A percentile compares a stretch with the other conserved stretches of the same genome.
Evolutionary conservation across 352 stramenopile genomes (phyloP).

Genomic region (Thraustochytrium sp.): DNA sequence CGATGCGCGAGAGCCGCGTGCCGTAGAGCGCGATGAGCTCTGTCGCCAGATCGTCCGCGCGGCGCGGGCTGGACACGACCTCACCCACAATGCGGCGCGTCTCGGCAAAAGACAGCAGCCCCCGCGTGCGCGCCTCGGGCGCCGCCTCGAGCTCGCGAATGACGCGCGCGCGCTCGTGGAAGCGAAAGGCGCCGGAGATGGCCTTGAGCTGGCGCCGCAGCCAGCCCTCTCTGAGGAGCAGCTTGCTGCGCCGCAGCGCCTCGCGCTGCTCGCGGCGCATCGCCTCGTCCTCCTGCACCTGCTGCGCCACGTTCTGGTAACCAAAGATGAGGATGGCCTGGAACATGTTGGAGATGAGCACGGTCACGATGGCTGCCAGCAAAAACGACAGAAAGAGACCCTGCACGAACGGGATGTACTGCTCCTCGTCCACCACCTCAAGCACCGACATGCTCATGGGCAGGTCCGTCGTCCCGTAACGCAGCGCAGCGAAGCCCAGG

Average conservation of each 20-base stretch:
- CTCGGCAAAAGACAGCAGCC: constrained; percentile 19
- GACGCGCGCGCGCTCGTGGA: not conserved
- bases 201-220: not conserved
- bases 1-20: constrained; percentile 29
- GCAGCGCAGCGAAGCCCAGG: not conserved
- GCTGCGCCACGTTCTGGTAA: constrained; percentile 23
- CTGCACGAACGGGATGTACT: not conserved
- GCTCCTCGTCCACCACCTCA: not conserved
- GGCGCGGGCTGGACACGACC: not conserved
- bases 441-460: constrained; percentile 4
- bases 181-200: not conserved
- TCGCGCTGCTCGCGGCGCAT: constrained; percentile 27
- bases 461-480: not conserved
- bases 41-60: not conserved
- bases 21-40: constrained; percentile 42
- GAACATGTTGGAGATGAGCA: constrained; percentile 35
- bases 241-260: not conserved
- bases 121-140: constrained; percentile 1
- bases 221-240: not conserved
- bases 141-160: not conserved
- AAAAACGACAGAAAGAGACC: constrained; percentile 21
- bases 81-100: not conserved
- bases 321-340: constrained; percentile 34
- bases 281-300: constrained; percentile 20
- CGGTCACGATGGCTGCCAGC: not conserved